Percentiles rank a stretch among this genome's conserved stretches.
Evolutionary conservation across 176 grass and related monocot genomes (phyloP).

Genomic region (Oryza meridionalis): DNA sequence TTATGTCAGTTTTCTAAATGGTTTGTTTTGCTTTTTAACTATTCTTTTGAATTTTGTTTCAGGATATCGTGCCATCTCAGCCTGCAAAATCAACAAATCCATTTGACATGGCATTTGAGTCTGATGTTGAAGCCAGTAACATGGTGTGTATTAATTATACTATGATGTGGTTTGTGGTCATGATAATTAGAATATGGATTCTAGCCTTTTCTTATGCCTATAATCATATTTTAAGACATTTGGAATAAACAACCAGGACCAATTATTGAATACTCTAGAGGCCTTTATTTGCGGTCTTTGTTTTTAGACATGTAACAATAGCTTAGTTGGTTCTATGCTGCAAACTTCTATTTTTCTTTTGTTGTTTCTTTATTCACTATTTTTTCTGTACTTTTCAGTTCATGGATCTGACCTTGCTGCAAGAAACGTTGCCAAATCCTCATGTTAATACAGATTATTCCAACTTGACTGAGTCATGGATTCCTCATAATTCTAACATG

Average conservation of each 20-base stretch:
- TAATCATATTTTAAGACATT: not conserved
- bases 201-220: slow-evolving; percentile 7
- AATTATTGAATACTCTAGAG: slow-evolving; percentile 4
- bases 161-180: not conserved
- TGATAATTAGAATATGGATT: not conserved
- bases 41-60: slow-evolving; percentile 45
- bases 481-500: slow-evolving; percentile 57
- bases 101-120: slow-evolving; percentile 78
- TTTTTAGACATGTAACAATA: slow-evolving; percentile 5
- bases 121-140: slow-evolving; percentile 40
- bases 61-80: slow-evolving; percentile 51
- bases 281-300: not conserved
- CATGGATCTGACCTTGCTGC: slow-evolving; percentile 78
- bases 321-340: slow-evolving; percentile 7
- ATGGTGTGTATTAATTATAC: slow-evolving; percentile 49
- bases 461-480: slow-evolving; percentile 52
- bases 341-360: not conserved
- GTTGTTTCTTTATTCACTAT: not conserved
- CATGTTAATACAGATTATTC: slow-evolving; percentile 47
- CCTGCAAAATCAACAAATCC: slow-evolving; percentile 75
- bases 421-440: slow-evolving; percentile 63
- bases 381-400: slow-evolving; percentile 58
- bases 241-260: not conserved
- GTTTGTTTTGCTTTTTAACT: not conserved
- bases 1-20: slow-evolving; percentile 16